Evolutionary conservation across 2,329 filamentous ascomycete genomes (phyloP).

Genomic region (Botrytis squamosa): DNA sequence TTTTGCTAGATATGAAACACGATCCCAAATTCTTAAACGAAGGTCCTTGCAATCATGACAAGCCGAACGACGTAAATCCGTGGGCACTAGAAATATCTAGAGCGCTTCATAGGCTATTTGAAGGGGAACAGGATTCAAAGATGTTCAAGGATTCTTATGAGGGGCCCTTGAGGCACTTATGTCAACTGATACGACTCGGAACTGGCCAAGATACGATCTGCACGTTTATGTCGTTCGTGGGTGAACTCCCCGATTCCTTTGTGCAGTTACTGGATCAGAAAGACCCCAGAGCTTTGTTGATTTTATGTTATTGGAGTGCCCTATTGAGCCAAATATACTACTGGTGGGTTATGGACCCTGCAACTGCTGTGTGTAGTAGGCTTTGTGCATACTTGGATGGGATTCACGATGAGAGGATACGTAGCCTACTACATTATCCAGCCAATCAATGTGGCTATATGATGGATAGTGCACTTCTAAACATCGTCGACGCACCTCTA

Average conservation of each 20-base stretch:
- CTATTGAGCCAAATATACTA: slow-evolving; percentile 14
- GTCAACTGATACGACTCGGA: background rate
- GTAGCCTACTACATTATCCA: slow-evolving; percentile 1
- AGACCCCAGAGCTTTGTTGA: slow-evolving; percentile 13
- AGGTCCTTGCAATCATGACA: background rate
- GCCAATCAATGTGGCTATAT: background rate
- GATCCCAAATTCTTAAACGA: background rate
- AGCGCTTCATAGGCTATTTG: background rate
- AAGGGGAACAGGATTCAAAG: background rate
- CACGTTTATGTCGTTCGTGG: slow-evolving; percentile 18
- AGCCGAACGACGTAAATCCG: background rate
- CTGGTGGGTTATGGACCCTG: slow-evolving; percentile 20
- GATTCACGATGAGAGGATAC: background rate
- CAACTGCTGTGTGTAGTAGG: slow-evolving; percentile 13
- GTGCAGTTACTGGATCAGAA: slow-evolving; percentile 9
- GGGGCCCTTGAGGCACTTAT: background rate
- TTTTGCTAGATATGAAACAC: background rate
- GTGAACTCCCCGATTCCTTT: slow-evolving; percentile 11
- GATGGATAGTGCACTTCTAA: background rate
- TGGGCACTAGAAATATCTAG: background rate
- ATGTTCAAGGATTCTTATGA: background rate
- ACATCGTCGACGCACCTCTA: background rate
- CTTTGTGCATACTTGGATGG: slow-evolving; percentile 12
- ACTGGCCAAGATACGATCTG: background rate
- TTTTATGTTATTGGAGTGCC: slow-evolving; percentile 22